Evolutionary conservation across 441 rosid genomes (phyloP), one percentile per base, ranked within the genome.

Genomic region (Isatis lusitanica): DNA sequence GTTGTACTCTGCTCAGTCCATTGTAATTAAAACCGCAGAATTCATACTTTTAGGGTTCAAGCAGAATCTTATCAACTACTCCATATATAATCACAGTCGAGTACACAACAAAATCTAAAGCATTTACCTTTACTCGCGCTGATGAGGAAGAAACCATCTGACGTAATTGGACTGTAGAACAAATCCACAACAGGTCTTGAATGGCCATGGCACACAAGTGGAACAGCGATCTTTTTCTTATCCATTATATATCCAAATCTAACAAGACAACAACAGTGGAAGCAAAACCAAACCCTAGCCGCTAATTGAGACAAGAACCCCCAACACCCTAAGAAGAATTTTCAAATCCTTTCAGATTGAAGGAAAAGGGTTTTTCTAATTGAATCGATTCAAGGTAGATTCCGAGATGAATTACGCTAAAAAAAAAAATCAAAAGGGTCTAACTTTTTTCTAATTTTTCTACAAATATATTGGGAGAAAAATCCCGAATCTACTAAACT

Each of bases 181-280:
- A 94, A 83, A 87, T 91, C 97, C 60, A 94, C 97, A 4, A 94
- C 97, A 9, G 97, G 98, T 65, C 97, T 85, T 5, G 98, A 94
- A 82, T 91, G 97, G 21, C 97, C 98, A 58, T 94, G 98, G 82
- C 97, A 94, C 7, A 92, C 94, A 74, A 89, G 83, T 66, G 97
- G 97, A 71, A 89, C 88, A 4, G 86, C 80, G 62, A 81, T 82
- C 81, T 82, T 94, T 76, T 88, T 94, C 94, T 92, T 94, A 60
- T 94, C 98, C 98, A 94, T 94, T 26, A 35, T 4, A 7, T 4
- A 10, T 12, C 61, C 33, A 38, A 38, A 48, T 52, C 21, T 31
- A 50, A 21, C 58, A 24, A 58, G 7, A 43, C 46, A 21, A 36
- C 59, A 48, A 15, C 58, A 53, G 31, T 55, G 12, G 60, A 28